Conservation (phyloP, 345 rosid genomes). For the Sapria himalayana region DNA sequence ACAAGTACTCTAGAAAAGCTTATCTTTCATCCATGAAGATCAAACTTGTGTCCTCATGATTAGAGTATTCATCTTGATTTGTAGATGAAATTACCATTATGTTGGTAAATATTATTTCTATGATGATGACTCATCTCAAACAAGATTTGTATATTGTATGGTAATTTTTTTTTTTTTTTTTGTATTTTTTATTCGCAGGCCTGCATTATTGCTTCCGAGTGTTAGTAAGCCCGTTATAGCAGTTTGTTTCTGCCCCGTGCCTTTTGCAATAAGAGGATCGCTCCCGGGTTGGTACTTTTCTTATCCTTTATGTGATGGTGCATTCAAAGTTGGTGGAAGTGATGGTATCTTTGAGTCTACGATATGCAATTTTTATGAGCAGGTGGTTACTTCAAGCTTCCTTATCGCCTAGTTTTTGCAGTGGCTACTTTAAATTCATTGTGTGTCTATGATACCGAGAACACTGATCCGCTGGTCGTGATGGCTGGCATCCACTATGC, state of each 20-base stretch:
- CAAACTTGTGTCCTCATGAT: too few species aligned
- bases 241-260: conserved; percentile 68
- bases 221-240: conserved; percentile 80
- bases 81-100: too few species aligned
- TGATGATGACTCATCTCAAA: too few species aligned
- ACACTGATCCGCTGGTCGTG: conserved; percentile 45
- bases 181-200: conserved; percentile 21
- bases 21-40: too few species aligned
- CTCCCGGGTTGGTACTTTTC: conserved; percentile 40
- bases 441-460: conserved; percentile 77
- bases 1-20: too few species aligned
- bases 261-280: conserved; percentile 39
- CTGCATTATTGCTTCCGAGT: conserved; percentile 76
- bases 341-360: too few species aligned
- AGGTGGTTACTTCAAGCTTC: conserved; percentile 79
- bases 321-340: too few species aligned
- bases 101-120: too few species aligned
- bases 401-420: conserved; percentile 75
- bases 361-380: too few species aligned
- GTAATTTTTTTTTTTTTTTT: conserved; percentile 1
- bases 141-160: background rate
- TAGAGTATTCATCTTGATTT: too few species aligned
- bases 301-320: too few species aligned
- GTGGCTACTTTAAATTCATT: conserved; percentile 76
- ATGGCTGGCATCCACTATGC: conserved; percentile 92